Conservation (phyloP, 2,329 filamentous ascomycete genomes). For the Gaeumannomyces sp. region DNA sequence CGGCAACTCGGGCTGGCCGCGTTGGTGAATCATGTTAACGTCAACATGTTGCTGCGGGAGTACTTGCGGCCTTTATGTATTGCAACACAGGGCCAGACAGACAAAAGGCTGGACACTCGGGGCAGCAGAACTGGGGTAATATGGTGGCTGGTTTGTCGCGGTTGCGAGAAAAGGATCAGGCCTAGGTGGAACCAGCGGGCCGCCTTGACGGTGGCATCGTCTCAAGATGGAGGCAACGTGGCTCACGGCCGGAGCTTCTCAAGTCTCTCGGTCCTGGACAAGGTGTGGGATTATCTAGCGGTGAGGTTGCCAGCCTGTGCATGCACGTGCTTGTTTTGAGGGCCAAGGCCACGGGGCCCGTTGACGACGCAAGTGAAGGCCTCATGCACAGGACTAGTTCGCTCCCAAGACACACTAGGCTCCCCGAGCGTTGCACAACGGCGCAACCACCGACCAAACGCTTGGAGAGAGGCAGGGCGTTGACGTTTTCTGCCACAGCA, state of each 20-base stretch:
- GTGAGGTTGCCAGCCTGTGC: conserved; percentile 1
- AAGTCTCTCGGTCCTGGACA: background rate
- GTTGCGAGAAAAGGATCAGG: background rate
- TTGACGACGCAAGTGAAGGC: background rate
- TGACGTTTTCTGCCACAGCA: conserved; percentile 1
- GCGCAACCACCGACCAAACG: background rate
- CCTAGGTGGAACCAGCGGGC: background rate
- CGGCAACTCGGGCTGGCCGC: too few relatives aligned
- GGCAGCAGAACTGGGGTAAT: background rate
- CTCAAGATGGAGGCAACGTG: background rate
- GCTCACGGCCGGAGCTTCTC: background rate
- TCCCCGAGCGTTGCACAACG: background rate
- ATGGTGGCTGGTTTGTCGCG: background rate
- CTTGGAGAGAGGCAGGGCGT: background rate
- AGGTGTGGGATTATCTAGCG: background rate
- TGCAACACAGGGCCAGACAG: background rate
- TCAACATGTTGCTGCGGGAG: background rate
- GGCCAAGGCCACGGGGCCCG: background rate
- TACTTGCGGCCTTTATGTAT: background rate
- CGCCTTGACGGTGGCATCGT: background rate
- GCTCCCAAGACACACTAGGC: background rate
- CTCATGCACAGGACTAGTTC: background rate
- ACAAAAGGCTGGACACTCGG: background rate
- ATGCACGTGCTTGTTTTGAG: background rate
- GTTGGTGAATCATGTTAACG: background rate